Percentiles rank a stretch among this genome's conserved stretches.
phyloP scores from a whole-genome alignment of 306 rosid species.

The Quercus dentata region DNA sequence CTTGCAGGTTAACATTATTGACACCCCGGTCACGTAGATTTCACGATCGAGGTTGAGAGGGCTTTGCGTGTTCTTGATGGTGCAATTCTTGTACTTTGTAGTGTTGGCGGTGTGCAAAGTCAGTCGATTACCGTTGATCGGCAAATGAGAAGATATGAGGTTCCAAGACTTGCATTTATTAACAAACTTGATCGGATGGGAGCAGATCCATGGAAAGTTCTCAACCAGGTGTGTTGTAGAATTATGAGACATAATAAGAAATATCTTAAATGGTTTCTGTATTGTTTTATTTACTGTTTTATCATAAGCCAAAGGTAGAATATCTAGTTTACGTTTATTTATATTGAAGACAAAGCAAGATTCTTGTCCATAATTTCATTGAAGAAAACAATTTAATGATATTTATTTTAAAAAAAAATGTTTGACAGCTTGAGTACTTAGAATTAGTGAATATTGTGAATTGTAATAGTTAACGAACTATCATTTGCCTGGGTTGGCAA shows the following conservation, averaged over 20 bases:
- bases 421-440: neutral
- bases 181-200: conserved; percentile 99
- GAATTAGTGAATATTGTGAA: neutral
- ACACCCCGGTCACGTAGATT: conserved; percentile 97
- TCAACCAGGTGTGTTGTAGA: conserved; percentile 68
- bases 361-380: neutral
- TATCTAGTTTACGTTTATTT: neutral
- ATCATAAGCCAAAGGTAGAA: neutral
- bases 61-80: conserved; percentile 99
- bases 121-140: conserved; percentile 98
- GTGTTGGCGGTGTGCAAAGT: conserved; percentile 99
- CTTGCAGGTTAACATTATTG: conserved; percentile 91
- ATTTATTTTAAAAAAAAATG: neutral
- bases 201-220: conserved; percentile 98
- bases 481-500: neutral
- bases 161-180: conserved; percentile 93
- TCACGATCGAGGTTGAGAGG: conserved; percentile 97
- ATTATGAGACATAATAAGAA: conserved; percentile 10
- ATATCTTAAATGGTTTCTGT: neutral
- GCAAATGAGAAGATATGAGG: conserved; percentile 96
- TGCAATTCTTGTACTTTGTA: conserved; percentile 96
- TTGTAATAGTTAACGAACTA: neutral
- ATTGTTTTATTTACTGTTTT: neutral
- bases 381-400: neutral
- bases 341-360: neutral